Conservation (phyloP, 2,329 filamentous ascomycete genomes). For the Ophiocordyceps polyrhachis-furcata region DNA sequence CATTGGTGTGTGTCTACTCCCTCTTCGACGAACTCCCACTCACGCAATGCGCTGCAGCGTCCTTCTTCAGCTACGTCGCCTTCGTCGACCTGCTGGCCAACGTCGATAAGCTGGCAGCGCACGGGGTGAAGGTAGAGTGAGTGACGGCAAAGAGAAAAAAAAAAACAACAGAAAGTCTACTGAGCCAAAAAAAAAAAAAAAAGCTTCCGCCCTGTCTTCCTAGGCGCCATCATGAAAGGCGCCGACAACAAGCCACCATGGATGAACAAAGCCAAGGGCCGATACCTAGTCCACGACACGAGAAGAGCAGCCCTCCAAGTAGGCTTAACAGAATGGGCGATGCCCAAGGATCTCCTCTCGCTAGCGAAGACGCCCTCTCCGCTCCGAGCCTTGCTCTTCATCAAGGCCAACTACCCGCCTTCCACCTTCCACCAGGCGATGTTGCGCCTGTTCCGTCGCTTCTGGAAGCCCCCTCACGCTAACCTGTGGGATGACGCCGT, state of each 20-base stretch:
- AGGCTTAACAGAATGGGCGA: slow-evolving; percentile 16
- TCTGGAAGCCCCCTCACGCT: slow-evolving; percentile 41
- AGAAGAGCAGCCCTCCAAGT: slow-evolving; percentile 19
- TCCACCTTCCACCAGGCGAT: slow-evolving; percentile 33
- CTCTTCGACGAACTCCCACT: background rate
- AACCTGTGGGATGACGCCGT: slow-evolving; percentile 40
- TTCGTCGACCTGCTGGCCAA: slow-evolving; percentile 41
- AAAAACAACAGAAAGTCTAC: background rate
- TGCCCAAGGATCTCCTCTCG: slow-evolving; percentile 25
- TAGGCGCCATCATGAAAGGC: slow-evolving; percentile 45
- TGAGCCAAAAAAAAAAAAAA: background rate
- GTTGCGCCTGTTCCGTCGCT: slow-evolving; percentile 33
- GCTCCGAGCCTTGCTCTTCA: slow-evolving; percentile 45
- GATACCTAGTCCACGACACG: slow-evolving; percentile 28
- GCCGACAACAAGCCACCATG: slow-evolving; percentile 58
- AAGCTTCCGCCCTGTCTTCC: slow-evolving; percentile 53
- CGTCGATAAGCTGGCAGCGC: slow-evolving; percentile 29
- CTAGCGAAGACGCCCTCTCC: slow-evolving; percentile 30
- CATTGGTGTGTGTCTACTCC: slow-evolving; percentile 34
- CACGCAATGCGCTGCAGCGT: slow-evolving; percentile 32
- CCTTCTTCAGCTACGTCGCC: slow-evolving; percentile 38
- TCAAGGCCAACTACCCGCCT: slow-evolving; percentile 37
- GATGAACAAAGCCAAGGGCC: slow-evolving; percentile 47
- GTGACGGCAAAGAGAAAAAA: slow-evolving; percentile 8
- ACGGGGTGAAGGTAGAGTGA: slow-evolving; percentile 49